Evolutionary conservation across 108 stramenopile species (phyloP), one percentile per base, ranked within the genome.

Genomic region (Craspedostauros australis): DNA sequence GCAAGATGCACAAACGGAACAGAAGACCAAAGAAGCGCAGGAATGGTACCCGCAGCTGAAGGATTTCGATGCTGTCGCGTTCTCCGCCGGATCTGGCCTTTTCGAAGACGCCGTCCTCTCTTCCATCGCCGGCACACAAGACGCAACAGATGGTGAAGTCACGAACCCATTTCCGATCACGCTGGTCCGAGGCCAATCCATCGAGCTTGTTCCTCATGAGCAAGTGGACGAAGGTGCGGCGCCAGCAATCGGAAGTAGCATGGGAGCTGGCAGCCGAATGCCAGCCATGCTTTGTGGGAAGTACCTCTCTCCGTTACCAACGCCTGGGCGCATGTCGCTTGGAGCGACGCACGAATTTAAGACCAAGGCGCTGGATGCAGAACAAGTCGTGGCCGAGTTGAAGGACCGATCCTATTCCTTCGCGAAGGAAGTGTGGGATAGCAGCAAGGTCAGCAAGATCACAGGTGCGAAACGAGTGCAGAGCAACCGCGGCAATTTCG

Each of bases 271-370:
- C n/a, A n/a, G n/a, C n/a, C n/a, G n/a, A n/a, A n/a, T n/a, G n/a
- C n/a, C n/a, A n/a, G n/a, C n/a, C n/a, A 24, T 81, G n/a, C 23
- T 92, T 14, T 82, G 82, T 54, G 90, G 91, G 22, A 92, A 92
- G 53, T 92, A 92, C 41, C 47, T 84, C 11, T 65, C 79, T n/a
- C 91, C 91, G 0, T 40, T 88, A 24, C 62, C 55, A 12, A 57
- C 77, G 3, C 43, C 29, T 2, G 37, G 47, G 31, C 47, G 51
- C 23, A 67, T 80, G 19, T 30, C 84, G 32, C 68, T 92, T 46
- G 91, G 91, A 37, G 84, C 91, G n/a, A 84, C 91, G 2, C 91
- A 92, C 29, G 91, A 92, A 53, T 92, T 75, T 48, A 54, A 77
- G 38, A 60, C 48, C 21, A 28, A 55, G 20, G 52, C 80, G n/a